Base-by-base conservation (phyloP, 73 alveolate genomes). In the Loxodes magnus region DNA sequence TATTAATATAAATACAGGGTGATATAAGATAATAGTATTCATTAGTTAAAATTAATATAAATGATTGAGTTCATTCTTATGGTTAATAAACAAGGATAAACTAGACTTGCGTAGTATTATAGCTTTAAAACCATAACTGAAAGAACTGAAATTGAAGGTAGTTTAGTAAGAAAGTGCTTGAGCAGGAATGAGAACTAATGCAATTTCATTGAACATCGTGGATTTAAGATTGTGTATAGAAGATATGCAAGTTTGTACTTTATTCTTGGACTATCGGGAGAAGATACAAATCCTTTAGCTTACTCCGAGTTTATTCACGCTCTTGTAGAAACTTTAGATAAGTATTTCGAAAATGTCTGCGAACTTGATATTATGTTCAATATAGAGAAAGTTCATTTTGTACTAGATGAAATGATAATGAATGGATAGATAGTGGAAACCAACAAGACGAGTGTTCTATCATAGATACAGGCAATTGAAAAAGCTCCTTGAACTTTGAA, bases 351-450 rank as follows among this genome's bases (percentile, higher is more conserved):
- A 0, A 86, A 86, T 52, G 98, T 90, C 4, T 87, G 98, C 55
- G 98, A 90, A 72, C 78, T 90, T 24, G 98, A 90, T 51, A 58
- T 90, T 46, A 90, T 90, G 31, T 90, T 86, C 79, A 90, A 90
- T 56, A 85, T 86, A 67, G 94, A 85, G 22, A 5, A 54, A 68
- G 98, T 96, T 16, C 82, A 90, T 68, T 86, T 69, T 73, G 78
- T 90, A 28, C 73, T 90, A 12, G 98, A 90, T 62, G 98, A 89
- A 65, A 70, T 89, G 36, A 59, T 90, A 7, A 67, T 82, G 4
- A 93, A 85, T 9, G 98, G 98, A 14, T 67, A 51, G 38, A 57
- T 90, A 10, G 74, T 75, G 68, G 98, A 90, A 58, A 78, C 94
- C 27, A 85, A 92, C 67, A 90, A 90, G 56, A 67, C n/a, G n/a